Evolutionary conservation across 2,329 filamentous ascomycete species (phyloP), one percentile per base, ranked within the genome.

Genomic region (Lojkania enalia): DNA sequence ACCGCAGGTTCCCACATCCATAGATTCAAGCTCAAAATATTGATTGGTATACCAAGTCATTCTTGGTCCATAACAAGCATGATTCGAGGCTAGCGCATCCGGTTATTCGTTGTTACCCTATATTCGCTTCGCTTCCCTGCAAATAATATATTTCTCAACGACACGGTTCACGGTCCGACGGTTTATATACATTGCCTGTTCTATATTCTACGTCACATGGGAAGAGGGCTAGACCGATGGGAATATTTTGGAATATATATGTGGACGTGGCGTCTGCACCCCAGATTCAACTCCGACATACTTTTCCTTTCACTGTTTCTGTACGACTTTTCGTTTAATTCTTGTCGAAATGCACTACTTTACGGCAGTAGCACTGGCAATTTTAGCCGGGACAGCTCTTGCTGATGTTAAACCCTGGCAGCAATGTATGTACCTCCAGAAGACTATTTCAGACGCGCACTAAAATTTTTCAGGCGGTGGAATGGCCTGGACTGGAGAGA

Each of bases 321-420:
- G 30, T 20, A 25, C 14, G 19, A 14, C n/a, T 38, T 37, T n/a
- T 35, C 14, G 18, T 32, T 20, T 31, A 15, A 4, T 35, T 15
- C 21, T 16, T 38, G 12, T 38, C 40, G 53, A 46, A 11, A 67
- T 69, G 64, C 51, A 52, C 52, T 44, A 43, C 32, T 48, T 56
- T 11, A 43, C 46, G 4, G 41, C 56, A 3, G 43, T 43, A 23
- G 39, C 56, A 4, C 6, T 69, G 12, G 56, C 54, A 12, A n/a
- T 63, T 16, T 37, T 70, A 12, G 49, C 52, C 6, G 46, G 58
- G 25, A 52, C 56, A 13, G 56, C 55, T 13, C 54, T 51, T 31
- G 65, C 64, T 6, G 53, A 52, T 2, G 54, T 63, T 9, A 49
- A 49, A 14, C 61, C 64, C 37, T 70, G 62, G 60, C 60, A 63